Percentiles rank a stretch among this genome's conserved stretches.
These are phyloP conservation scores for Oenanthe sinensis DNA, from an alignment of 129 eudicot genomes.

Conservation along the genomic window DNA sequence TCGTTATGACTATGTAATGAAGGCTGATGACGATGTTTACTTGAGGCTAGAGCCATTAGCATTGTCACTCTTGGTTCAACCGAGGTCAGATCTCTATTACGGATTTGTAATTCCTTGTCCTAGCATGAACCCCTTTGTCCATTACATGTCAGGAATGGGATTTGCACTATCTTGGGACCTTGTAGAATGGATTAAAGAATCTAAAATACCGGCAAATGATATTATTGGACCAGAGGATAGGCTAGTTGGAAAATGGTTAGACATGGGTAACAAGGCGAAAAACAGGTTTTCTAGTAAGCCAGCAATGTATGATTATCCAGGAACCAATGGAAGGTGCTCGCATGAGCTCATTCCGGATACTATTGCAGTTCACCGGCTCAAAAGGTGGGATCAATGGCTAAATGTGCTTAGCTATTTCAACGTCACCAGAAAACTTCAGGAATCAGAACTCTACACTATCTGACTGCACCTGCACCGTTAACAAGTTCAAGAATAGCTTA, in stretches of 20 bases:
- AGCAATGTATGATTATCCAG: constrained; percentile 76
- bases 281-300: constrained; percentile 69
- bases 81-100: constrained; percentile 55
- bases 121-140: constrained; percentile 64
- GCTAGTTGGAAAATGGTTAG: constrained; percentile 59
- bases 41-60: constrained; percentile 48
- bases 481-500: not conserved
- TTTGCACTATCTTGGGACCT: constrained; percentile 61
- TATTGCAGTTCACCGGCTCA: constrained; percentile 60
- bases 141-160: constrained; percentile 87
- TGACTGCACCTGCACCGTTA: not conserved
- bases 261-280: constrained; percentile 39
- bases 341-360: constrained; percentile 63
- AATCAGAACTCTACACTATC: constrained; percentile 29
- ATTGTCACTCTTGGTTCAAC: constrained; percentile 38
- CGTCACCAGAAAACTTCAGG: constrained; percentile 38
- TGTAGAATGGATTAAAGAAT: constrained; percentile 54
- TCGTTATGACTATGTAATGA: constrained; percentile 63
- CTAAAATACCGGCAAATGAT: constrained; percentile 43
- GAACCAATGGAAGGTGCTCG: constrained; percentile 66
- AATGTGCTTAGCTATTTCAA: constrained; percentile 52
- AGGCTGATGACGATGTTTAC: constrained; percentile 72
- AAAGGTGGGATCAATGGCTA: constrained; percentile 77
- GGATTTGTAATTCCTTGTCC: constrained; percentile 77
- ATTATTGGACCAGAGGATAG: constrained; percentile 64